phyloP scores from a whole-genome alignment of 768 basidiomycete genomes.

The Russula sp. region DNA sequence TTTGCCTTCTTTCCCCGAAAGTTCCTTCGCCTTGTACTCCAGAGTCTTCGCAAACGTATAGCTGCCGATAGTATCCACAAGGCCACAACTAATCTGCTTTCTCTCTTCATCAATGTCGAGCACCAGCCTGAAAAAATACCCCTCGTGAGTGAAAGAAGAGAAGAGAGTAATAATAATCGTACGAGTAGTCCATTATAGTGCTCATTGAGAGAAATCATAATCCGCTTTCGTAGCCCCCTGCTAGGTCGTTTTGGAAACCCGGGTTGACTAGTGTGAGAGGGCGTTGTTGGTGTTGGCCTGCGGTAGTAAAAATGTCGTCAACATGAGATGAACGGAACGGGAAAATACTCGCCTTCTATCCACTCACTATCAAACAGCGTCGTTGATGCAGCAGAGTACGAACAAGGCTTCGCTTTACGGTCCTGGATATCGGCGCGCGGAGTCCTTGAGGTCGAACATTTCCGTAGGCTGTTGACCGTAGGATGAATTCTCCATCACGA shows the following conservation, averaged over 20 bases:
- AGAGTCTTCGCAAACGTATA: conserved; percentile 85
- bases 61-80: conserved; percentile 85
- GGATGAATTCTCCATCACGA: no score
- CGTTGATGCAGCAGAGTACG: conserved; percentile 45
- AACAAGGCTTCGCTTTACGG: conserved; percentile 57
- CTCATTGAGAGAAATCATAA: conserved; percentile 70
- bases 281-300: conserved; percentile 64
- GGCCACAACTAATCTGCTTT: conserved; percentile 69
- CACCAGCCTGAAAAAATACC: conserved; percentile 48
- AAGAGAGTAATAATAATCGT: conserved; percentile 33
- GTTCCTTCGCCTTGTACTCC: conserved; percentile 80
- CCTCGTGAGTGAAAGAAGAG: neutral
- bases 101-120: conserved; percentile 66
- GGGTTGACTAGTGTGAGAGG: conserved; percentile 63
- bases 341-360: conserved; percentile 56
- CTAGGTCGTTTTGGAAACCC: conserved; percentile 68
- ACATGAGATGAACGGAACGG: neutral
- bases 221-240: conserved; percentile 66
- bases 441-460: no score
- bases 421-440: no score
- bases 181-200: conserved; percentile 90
- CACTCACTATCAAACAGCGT: conserved; percentile 82
- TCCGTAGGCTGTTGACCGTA: no score
- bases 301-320: neutral
- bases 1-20: conserved; percentile 57